phyloP scores from a whole-genome alignment of 2,329 filamentous ascomycete species.

The Nothomitra cinnamomea region DNA sequence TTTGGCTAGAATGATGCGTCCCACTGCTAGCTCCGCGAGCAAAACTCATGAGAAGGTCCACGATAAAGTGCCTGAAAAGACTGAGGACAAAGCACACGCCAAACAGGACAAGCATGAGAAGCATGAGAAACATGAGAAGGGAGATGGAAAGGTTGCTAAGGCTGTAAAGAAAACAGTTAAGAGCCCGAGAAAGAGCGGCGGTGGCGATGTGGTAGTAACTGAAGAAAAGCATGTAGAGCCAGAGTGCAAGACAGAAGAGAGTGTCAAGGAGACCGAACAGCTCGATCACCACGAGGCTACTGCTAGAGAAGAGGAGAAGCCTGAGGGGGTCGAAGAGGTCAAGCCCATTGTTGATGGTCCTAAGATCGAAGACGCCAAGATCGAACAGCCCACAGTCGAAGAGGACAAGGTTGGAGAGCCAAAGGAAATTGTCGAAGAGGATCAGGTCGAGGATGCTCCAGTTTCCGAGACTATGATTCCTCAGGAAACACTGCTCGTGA shows the following conservation, averaged over 20 bases:
- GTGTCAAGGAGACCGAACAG: neutral
- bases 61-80: neutral
- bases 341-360: neutral
- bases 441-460: neutral
- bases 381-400: no score
- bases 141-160: neutral
- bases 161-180: neutral
- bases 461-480: neutral
- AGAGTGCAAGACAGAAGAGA: neutral
- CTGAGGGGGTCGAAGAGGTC: neutral
- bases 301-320: neutral
- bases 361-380: no score
- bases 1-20: slow-evolving; percentile 33
- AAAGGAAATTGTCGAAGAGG: no score
- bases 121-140: neutral
- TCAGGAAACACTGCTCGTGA: neutral
- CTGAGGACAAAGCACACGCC: neutral
- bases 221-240: neutral
- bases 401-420: no score
- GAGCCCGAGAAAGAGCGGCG: neutral
- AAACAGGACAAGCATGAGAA: neutral
- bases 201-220: neutral
- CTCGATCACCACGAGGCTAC: neutral
- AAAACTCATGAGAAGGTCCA: slow-evolving; percentile 25
- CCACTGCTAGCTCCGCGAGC: slow-evolving; percentile 31